phyloP scores from a whole-genome alignment of 23 red algal genomes.

The Gracilaria gracilis region DNA sequence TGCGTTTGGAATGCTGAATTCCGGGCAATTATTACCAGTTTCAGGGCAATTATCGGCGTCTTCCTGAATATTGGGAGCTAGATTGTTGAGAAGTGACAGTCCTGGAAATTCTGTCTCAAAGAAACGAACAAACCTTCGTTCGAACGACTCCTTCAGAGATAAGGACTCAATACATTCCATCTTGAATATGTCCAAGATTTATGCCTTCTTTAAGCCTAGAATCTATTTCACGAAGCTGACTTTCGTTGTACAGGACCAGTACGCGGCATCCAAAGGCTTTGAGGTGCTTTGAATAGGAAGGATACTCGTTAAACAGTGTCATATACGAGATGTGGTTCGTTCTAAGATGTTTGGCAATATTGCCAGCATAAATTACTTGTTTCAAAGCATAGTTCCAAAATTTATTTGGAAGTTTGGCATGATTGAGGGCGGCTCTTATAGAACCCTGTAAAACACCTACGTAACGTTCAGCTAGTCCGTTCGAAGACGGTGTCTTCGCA shows the following conservation, averaged over 20 bases:
- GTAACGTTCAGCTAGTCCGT: constrained; percentile 48
- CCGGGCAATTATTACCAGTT: too few species aligned
- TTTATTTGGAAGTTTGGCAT: neutral
- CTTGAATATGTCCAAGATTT: constrained; percentile 20
- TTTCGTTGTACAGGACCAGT: neutral
- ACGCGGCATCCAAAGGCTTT: constrained; percentile 38
- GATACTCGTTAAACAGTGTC: neutral
- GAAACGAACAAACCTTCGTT: constrained; percentile 50
- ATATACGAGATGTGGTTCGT: constrained; percentile 1
- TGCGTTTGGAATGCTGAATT: neutral
- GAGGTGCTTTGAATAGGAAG: constrained; percentile 17
- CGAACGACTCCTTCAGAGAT: neutral
- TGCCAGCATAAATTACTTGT: constrained; percentile 4
- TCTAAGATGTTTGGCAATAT: neutral
- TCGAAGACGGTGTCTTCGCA: constrained; percentile 37
- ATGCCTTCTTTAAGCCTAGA: constrained; percentile 12
- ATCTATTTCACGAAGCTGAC: neutral
- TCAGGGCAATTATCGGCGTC: neutral
- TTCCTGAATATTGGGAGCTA: neutral
- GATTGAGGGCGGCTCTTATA: neutral
- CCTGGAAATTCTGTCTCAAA: constrained; percentile 42
- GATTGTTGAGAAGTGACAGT: neutral
- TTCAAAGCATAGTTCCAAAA: constrained; percentile 39
- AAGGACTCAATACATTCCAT: constrained; percentile 45
- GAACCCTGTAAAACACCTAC: neutral